Evolutionary conservation across 2,329 filamentous ascomycete species (phyloP).

Genomic region (Penicillium sp.): DNA sequence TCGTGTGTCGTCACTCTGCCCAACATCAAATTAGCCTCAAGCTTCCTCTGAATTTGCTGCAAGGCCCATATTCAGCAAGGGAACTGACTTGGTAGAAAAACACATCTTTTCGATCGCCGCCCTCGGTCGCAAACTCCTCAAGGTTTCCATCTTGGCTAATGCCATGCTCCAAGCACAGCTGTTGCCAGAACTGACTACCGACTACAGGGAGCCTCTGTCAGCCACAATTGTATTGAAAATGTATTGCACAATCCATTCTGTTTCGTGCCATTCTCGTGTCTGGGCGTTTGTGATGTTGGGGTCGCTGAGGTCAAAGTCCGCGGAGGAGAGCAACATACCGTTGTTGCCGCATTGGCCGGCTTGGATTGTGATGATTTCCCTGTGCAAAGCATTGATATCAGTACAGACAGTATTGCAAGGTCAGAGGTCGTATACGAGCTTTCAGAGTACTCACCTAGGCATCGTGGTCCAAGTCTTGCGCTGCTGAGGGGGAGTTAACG

Average conservation of each 20-base stretch:
- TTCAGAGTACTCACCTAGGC: constrained; percentile 37
- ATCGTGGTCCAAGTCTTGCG: constrained; percentile 35
- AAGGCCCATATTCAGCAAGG: background rate
- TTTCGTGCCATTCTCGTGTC: background rate
- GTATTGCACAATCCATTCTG: background rate
- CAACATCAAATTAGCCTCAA: constrained; percentile 8
- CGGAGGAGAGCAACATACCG: constrained; percentile 64
- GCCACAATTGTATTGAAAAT: constrained; percentile 11
- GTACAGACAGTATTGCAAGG: background rate
- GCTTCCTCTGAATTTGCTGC: background rate
- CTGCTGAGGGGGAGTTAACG: constrained; percentile 33
- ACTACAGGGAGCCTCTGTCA: constrained; percentile 58
- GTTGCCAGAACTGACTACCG: constrained; percentile 98
- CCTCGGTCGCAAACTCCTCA: constrained; percentile 96
- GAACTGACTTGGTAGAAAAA: constrained; percentile 80
- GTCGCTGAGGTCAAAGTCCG: constrained; percentile 19
- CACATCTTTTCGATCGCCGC: constrained; percentile 96
- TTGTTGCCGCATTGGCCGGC: constrained; percentile 99
- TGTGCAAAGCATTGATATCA: constrained; percentile 41
- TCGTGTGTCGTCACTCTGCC: constrained; percentile 89
- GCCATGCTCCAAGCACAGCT: constrained; percentile 95
- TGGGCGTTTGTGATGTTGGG: background rate
- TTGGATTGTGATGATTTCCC: constrained; percentile 99
- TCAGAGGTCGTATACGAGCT: background rate
- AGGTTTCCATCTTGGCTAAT: constrained; percentile 97